phyloP scores from a whole-genome alignment of 352 stramenopile species.

The Phytophthora boehmeriae region DNA sequence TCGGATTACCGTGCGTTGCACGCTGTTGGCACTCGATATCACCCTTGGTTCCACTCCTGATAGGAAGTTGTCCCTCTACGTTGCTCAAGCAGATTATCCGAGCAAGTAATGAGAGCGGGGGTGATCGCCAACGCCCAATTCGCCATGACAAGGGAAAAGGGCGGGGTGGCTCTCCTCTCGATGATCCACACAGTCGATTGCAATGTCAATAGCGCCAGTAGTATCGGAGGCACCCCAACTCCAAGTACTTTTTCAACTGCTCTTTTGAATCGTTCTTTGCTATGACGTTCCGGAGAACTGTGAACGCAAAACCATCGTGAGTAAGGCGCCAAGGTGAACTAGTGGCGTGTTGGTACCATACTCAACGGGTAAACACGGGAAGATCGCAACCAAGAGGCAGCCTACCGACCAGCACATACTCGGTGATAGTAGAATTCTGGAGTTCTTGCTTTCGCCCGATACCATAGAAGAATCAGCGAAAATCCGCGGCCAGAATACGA shows the following conservation, averaged over 20 bases:
- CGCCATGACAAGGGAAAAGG: constrained; percentile 37
- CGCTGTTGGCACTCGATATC: constrained; percentile 23
- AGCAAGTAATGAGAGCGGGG: constrained; percentile 35
- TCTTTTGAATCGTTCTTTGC: constrained; percentile 4
- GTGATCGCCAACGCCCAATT: constrained; percentile 58
- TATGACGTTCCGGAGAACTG: constrained; percentile 6
- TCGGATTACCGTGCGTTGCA: background rate
- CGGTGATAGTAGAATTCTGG: constrained; percentile 12
- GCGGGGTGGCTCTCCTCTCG: constrained; percentile 29
- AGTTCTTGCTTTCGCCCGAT: constrained; percentile 1
- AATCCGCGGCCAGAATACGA: constrained; percentile 45
- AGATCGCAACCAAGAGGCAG: constrained; percentile 65
- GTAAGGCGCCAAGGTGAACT: constrained; percentile 47
- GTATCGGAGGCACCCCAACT: constrained; percentile 23
- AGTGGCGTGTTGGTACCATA: constrained; percentile 59
- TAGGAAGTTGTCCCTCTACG: background rate
- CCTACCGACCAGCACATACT: constrained; percentile 43
- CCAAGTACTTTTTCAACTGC: constrained; percentile 17
- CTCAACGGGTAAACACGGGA: constrained; percentile 67
- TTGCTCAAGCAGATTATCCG: constrained; percentile 18
- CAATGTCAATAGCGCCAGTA: constrained; percentile 41
- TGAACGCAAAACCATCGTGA: constrained; percentile 10
- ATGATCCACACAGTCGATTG: constrained; percentile 50
- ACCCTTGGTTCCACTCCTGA: constrained; percentile 9
- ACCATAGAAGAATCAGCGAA: constrained; percentile 4